Base-by-base conservation (phyloP, 176 grass and related monocot genomes). In the Phyllostachys edulis region DNA sequence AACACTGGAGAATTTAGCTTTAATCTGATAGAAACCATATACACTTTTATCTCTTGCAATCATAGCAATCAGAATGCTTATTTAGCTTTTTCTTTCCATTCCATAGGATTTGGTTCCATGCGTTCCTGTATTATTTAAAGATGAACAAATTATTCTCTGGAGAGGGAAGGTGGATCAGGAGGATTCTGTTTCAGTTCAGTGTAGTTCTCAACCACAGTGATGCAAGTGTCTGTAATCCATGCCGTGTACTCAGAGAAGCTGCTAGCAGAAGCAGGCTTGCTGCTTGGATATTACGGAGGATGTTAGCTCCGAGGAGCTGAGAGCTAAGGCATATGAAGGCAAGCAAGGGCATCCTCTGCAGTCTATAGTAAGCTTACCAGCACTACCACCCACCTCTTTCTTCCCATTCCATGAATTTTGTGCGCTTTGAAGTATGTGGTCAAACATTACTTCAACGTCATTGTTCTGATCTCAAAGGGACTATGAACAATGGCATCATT, bases 241-340 rank as follows among this genome's bases (percentile, higher is more conserved):
- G 29, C 29, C 29, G 1, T 29, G 29, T 67, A 39, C 18, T 14
- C 49, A 68, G 20, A 49, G 40, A 77, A 80, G 32, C 38, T 62
- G 21, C 42, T 71, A 79, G 9, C 13, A 38, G 46, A 78, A 62
- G 50, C 8, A 40, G 5, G 0, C 41, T 10, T 51, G 55, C 79
- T 83, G n/a, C 24, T 57, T 73, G 24, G 93, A 98, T 71, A 88
- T 98, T 71, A 64, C 40, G 40, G 96, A 92, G 55, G 96, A 98
- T 82, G 59, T 89, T 87, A 95, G 96, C 80, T 90, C 77, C 39
- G 96, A 98, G 83, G 96, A 98, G 82, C 80, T 95, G 57, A 88
- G 92, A 64, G 79, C 92, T 82, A 70, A 86, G 80, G 96, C 96
- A 21, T 98, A 98, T 44, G 91, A 93, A 63, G 85, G 89, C 34